phyloP scores from a whole-genome alignment of 2,329 filamentous ascomycete species.

The Escovopsis sp. region DNA sequence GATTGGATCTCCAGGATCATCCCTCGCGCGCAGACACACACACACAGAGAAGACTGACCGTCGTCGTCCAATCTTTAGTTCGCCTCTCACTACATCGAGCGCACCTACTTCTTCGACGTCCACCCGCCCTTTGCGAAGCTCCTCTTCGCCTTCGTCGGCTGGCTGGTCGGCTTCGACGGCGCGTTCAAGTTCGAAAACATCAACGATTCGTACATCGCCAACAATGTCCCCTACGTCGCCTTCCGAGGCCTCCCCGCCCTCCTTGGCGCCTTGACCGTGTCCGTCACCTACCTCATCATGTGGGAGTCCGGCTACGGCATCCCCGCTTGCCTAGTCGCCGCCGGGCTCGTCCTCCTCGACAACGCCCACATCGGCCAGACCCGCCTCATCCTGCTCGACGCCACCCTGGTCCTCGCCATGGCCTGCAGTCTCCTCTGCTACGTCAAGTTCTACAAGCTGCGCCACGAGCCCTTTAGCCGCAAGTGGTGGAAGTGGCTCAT shows the following conservation, averaged over 20 bases:
- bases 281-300: slow-evolving; percentile 95
- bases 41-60: no score
- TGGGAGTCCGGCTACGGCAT: slow-evolving; percentile 98
- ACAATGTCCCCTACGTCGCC: slow-evolving; percentile 94
- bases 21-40: no score
- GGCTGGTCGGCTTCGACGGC: slow-evolving; percentile 94
- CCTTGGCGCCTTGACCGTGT: slow-evolving; percentile 81
- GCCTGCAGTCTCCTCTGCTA: slow-evolving; percentile 87
- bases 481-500: slow-evolving; percentile 99
- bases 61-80: slow-evolving; percentile 30
- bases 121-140: slow-evolving; percentile 97
- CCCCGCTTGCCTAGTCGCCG: slow-evolving; percentile 76
- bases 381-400: slow-evolving; percentile 84
- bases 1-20: not conserved
- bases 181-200: slow-evolving; percentile 99
- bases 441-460: slow-evolving; percentile 93
- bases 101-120: slow-evolving; percentile 99
- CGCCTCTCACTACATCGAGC: slow-evolving; percentile 74
- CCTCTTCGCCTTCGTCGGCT: slow-evolving; percentile 90
- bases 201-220: slow-evolving; percentile 91
- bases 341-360: slow-evolving; percentile 80
- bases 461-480: slow-evolving; percentile 74
- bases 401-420: slow-evolving; percentile 90
- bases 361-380: slow-evolving; percentile 98
- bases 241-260: slow-evolving; percentile 88